Base-by-base conservation (phyloP, 352 stramenopile genomes). In the Pythium scleroteichum region DNA sequence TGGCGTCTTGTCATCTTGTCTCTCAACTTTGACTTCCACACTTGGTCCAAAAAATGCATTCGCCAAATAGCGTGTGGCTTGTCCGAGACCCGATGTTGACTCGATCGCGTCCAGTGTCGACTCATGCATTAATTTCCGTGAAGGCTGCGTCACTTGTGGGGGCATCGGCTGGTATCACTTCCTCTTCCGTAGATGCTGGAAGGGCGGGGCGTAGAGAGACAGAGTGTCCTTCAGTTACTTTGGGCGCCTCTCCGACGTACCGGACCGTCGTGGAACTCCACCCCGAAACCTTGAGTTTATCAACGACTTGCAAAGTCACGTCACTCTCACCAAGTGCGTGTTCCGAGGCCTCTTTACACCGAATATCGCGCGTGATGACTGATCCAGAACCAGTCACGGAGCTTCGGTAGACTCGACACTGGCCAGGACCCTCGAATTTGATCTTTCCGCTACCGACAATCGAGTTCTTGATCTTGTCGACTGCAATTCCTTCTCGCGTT, bases 381-480 rank as follows among this genome's bases (percentile, higher is more conserved):
- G 33, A 19, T 10, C 55, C 55, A 2, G 44, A 55, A 3, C 45
- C 55, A 4, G 35, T 24, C 7, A 62, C 45, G 3, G 55, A 55
- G 16, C 22, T 48, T 16, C 55, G 44, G 33, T 62, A 44, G 19
- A 62, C 45, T 16, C 44, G 44, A 20, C 45, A 62, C 9, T 50
- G 10, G 32, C 55, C 55, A 6, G 54, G 29, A n/a, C 55, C 55
- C 0, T 32, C 45, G 33, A 49, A 54, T 27, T 27, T 19, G n/a
- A 51, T 42, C 20, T 46, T 45, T 17, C 54, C 29, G 9, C 19
- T 38, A n/a, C 45, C 44, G 6, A 20, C n/a, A 17, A 62, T 53
- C 1, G 44, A 40, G 0, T 45, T 62, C 46, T 62, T 62, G 32
- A 62, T 10, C 33, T 55, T 55, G 55, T 44, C 32, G 10, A 29